Base-by-base conservation (phyloP, 23 red algal species). In the Gracilaria gracilis region DNA sequence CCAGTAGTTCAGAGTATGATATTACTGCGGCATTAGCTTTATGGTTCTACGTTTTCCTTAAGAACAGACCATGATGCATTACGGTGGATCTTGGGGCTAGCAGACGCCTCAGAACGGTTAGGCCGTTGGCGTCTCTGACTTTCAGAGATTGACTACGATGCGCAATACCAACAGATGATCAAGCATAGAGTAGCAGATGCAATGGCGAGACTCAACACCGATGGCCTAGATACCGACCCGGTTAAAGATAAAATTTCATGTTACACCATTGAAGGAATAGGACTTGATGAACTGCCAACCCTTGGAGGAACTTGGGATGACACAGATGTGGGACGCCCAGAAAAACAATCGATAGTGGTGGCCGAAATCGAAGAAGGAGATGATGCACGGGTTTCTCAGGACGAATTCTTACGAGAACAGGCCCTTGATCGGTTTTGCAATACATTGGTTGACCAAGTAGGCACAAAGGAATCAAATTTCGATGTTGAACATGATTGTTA, bases 161-260 rank as follows among this genome's bases (percentile, higher is more conserved):
- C 48, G 14, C 28, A 37, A n/a, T 67, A 84, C 49, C 53, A 36
- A 5, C 28, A 27, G 6, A 4, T 57, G 9, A 67, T 36, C 17
- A 84, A 66, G 36, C 81, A 84, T 23, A 40, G 67, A 5, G 7
- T 67, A n/a, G 54, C 81, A 44, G 81, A 84, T 27, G 47, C 57
- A 0, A 66, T 84, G 61, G 6, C 71, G 6, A 3, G 71, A 0
- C 15, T 76, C 1, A 44, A n/a, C n/a, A 39, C 38, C 19, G 15
- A 39, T 4, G 23, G 46, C 2, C 21, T 50, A 25, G 33, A 76
- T 21, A 50, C 23, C 32, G 46, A 44, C 5, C 71, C 34, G n/a
- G 39, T 76, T 4, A 20, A 76, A 25, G 71, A 76, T 28, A 33
- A 76, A 29, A 50, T 76, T 5, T 33, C 71, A 15, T 48, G 39